Evolutionary conservation across 257 asterid species (phyloP).

Genomic region (Leptodermis oblonga): DNA sequence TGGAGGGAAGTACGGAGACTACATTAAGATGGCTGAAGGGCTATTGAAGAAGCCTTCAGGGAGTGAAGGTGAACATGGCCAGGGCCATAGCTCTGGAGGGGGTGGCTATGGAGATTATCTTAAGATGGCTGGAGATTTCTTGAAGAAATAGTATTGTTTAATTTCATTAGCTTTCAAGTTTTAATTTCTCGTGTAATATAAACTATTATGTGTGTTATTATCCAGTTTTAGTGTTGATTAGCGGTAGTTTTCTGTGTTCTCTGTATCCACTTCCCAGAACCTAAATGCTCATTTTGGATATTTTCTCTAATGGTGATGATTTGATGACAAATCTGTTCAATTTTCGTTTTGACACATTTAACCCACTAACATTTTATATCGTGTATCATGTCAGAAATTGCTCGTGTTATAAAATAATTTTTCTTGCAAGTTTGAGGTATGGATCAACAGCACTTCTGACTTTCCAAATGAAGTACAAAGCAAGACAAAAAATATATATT

Average conservation of each 20-base stretch:
- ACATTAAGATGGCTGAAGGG: conserved; percentile 13
- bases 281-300: too few species aligned
- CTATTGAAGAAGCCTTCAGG: conserved; percentile 10
- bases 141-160: conserved; percentile 29
- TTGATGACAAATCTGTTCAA: background rate
- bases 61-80: conserved; percentile 6
- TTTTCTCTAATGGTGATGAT: too few species aligned
- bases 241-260: background rate
- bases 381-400: too few species aligned
- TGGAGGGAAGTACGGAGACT: conserved; percentile 9
- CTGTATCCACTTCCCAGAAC: too few species aligned
- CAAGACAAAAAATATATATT: too few species aligned
- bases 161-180: background rate
- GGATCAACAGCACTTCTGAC: too few species aligned
- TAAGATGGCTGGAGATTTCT: conserved; percentile 49
- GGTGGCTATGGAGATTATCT: conserved; percentile 35
- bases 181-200: background rate
- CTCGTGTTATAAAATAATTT: too few species aligned
- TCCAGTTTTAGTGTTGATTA: background rate
- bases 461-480: too few species aligned
- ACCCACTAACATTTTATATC: too few species aligned
- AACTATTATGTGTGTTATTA: background rate
- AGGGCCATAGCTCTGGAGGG: conserved; percentile 20
- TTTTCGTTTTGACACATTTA: too few species aligned
- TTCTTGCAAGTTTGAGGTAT: too few species aligned